Conservation (phyloP, 192 early-diverging fungal genomes). For the Coemansia sp. region DNA sequence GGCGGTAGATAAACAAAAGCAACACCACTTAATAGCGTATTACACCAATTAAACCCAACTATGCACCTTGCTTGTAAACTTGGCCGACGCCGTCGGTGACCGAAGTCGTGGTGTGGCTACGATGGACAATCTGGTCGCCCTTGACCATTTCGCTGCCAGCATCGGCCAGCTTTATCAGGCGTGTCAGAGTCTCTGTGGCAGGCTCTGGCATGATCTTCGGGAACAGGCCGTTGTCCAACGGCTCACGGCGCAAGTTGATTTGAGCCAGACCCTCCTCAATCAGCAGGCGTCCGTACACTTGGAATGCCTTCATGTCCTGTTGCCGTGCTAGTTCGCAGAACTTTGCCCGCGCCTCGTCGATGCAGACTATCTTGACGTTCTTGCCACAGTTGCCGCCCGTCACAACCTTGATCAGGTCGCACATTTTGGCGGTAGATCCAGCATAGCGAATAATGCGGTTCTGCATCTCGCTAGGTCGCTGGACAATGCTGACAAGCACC, state of each 20-base stretch:
- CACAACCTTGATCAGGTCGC: constrained; percentile 39
- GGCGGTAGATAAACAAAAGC: constrained; percentile 2
- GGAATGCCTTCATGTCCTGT: constrained; percentile 32
- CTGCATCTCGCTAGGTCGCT: constrained; percentile 33
- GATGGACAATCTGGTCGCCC: constrained; percentile 6
- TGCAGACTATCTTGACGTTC: constrained; percentile 25
- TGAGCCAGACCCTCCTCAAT: constrained; percentile 48
- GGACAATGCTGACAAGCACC: constrained; percentile 22
- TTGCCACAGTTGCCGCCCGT: constrained; percentile 30
- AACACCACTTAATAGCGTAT: too few relatives aligned
- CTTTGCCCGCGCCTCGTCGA: constrained; percentile 30
- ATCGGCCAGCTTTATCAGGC: constrained; percentile 8
- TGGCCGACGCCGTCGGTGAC: constrained; percentile 32
- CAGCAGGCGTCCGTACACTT: constrained; percentile 35
- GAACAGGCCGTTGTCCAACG: constrained; percentile 39
- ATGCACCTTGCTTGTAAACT: neutral
- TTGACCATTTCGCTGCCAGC: neutral
- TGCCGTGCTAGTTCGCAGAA: constrained; percentile 27
- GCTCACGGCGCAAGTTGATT: constrained; percentile 27
- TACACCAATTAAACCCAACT: too few relatives aligned
- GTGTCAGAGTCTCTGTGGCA: constrained; percentile 12
- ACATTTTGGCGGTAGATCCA: constrained; percentile 32
- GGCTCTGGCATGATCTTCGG: constrained; percentile 28
- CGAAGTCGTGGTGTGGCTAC: constrained; percentile 10
- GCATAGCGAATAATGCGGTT: constrained; percentile 34